A percentile compares a stretch with the other conserved stretches of the same genome.
These are phyloP conservation scores for Gracilaria gracilis DNA, from an alignment of 23 red algal species.

Conservation along the genomic window DNA sequence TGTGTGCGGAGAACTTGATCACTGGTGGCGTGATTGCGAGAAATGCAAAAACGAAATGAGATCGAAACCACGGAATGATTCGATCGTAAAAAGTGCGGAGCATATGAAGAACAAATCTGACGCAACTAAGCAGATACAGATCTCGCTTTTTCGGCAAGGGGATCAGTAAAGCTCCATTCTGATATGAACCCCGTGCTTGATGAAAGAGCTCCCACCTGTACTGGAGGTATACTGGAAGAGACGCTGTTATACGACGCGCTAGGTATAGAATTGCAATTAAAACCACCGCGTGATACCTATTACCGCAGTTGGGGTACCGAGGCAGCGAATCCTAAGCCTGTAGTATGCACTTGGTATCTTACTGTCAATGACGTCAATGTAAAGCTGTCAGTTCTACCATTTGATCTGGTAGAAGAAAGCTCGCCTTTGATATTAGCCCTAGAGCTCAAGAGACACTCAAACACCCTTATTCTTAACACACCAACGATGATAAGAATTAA, in stretches of 20 bases:
- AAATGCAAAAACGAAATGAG: too few species aligned
- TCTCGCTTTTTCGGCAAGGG: neutral
- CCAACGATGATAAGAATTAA: neutral
- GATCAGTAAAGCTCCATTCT: neutral
- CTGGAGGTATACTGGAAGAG: neutral
- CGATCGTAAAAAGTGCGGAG: neutral
- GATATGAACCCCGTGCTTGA: conserved; percentile 13
- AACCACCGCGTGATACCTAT: conserved; percentile 12
- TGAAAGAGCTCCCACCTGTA: conserved; percentile 10
- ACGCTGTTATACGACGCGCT: neutral
- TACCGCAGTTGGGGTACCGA: neutral
- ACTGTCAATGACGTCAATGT: neutral
- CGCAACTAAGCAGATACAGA: neutral
- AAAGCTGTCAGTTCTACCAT: neutral
- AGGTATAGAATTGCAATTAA: neutral
- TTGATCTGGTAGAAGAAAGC: neutral
- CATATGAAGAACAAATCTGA: neutral
- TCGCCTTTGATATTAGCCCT: neutral
- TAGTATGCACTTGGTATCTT: conserved; percentile 21
- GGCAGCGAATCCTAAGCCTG: neutral
- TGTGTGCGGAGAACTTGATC: too few species aligned
- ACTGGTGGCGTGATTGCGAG: too few species aligned
- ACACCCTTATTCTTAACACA: neutral
- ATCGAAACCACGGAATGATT: neutral
- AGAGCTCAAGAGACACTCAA: neutral